Conservation (phyloP, 306 rosid species). For the Arachis stenosperma region DNA sequence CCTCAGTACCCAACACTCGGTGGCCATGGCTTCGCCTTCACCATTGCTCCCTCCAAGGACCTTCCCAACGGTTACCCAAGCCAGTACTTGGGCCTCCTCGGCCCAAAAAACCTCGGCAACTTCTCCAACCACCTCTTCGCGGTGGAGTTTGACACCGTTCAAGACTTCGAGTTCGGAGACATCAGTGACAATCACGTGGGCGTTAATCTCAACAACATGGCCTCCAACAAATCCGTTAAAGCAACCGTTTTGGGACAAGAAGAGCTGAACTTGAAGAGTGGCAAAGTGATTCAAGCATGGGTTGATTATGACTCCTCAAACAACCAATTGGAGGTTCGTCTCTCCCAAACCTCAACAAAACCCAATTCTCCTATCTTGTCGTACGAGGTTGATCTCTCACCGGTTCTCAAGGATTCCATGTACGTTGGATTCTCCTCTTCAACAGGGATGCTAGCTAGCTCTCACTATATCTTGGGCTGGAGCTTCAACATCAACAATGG, state of each 20-base stretch:
- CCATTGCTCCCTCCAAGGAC: constrained; percentile 40
- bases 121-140: constrained; percentile 58
- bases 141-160: constrained; percentile 61
- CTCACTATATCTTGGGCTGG: constrained; percentile 65
- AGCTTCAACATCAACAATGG: constrained; percentile 54
- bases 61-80: constrained; percentile 45
- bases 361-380: constrained; percentile 55
- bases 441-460: constrained; percentile 53
- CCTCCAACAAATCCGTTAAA: constrained; percentile 54
- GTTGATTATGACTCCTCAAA: constrained; percentile 49
- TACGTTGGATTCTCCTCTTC: constrained; percentile 67
- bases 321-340: constrained; percentile 46
- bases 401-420: constrained; percentile 53
- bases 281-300: constrained; percentile 57
- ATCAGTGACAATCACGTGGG: constrained; percentile 66
- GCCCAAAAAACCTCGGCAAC: constrained; percentile 51
- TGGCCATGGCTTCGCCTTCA: constrained; percentile 60
- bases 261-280: constrained; percentile 52
- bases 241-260: constrained; percentile 31
- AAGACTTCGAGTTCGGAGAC: constrained; percentile 52
- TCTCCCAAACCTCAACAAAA: constrained; percentile 51
- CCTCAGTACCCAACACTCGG: constrained; percentile 48
- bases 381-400: constrained; percentile 51
- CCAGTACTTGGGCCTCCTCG: constrained; percentile 58
- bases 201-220: constrained; percentile 52